Evolutionary conservation across 2,329 filamentous ascomycete genomes (phyloP).

Genomic region (Diaporthe helianthi): DNA sequence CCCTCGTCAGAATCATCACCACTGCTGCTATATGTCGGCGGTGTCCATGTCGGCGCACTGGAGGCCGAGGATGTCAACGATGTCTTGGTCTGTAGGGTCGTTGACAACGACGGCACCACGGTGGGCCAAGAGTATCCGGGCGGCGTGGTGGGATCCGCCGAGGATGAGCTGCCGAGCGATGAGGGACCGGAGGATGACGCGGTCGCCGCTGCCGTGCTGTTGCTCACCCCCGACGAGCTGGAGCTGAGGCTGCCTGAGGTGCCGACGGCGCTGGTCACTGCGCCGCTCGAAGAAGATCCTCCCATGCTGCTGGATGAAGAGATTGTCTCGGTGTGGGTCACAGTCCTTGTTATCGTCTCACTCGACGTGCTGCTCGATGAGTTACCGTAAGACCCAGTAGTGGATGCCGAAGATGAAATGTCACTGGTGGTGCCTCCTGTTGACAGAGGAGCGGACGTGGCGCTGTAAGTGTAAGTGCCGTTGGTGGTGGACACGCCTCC

Average conservation of each 20-base stretch:
- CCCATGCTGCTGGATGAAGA: background rate
- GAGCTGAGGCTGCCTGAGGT: background rate
- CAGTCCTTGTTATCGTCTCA: background rate
- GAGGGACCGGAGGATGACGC: background rate
- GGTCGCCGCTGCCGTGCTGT: conserved; percentile 13
- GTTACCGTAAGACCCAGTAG: background rate
- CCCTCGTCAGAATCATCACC: background rate
- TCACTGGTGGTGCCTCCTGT: conserved; percentile 1
- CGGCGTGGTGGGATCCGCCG: background rate
- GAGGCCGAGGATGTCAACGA: background rate
- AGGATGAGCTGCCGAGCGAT: background rate
- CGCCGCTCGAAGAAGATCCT: background rate
- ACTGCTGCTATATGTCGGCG: conserved; percentile 22
- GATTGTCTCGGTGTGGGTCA: conserved; percentile 1
- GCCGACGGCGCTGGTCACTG: background rate
- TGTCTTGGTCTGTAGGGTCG: conserved; percentile 24
- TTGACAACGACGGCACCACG: conserved; percentile 15
- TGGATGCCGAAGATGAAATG: background rate
- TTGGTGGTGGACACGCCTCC: background rate
- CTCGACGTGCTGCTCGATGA: conserved; percentile 5
- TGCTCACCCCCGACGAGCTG: conserved; percentile 7
- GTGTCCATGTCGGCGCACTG: conserved; percentile 14
- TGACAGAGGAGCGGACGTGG: background rate
- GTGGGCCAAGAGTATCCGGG: conserved; percentile 18
- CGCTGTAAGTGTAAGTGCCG: background rate